Evolutionary conservation across 331 rosid species (phyloP), one percentile per base, ranked within the genome.

Genomic region (Prunus yedoensis): DNA sequence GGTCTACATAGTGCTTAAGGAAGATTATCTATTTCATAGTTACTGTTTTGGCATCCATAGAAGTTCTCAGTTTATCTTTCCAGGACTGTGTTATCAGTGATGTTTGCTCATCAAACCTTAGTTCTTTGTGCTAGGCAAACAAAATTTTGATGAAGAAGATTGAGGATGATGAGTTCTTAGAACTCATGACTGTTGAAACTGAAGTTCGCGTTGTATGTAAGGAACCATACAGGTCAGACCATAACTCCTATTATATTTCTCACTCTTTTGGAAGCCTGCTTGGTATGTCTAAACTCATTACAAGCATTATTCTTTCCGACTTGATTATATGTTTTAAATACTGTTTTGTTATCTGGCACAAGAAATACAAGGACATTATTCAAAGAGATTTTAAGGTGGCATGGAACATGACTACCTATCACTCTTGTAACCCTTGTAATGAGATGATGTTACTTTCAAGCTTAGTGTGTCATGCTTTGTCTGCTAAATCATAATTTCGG

Each of bases 81-180:
- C 27, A 38, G 69, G 70, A 57, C 69, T 63, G 56, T 79, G 58
- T 41, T 64, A 64, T 81, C 54, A 46, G 28, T 73, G 65, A 65
- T 54, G 63, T 82, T 80, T 84, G 58, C 78, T 90, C 57, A 85
- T 80, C 62, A 74, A 71, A 30, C 70, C 16, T 71, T 65, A 73
- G 77, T 74, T 79, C 69, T 85, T 72, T 72, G 74, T 85, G 83
- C 68, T 54, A 95, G 99, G 97, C 97, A 77, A 88, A 90, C 85
- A 89, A 88, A 89, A 90, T 92, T 71, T 82, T 92, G 87, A 66
- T 79, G 86, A 74, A 90, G 87, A 92, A 83, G 89, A 91, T 95
- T 75, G 89, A 90, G 91, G 96, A 89, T n/a, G 99, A 95, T 83
- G 94, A 95, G 82, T 89, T 95, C 82, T 86, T 95, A 83, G 91